Conservation (phyloP, 1,139 yeast genomes). For the Waltiozyma sp. region DNA sequence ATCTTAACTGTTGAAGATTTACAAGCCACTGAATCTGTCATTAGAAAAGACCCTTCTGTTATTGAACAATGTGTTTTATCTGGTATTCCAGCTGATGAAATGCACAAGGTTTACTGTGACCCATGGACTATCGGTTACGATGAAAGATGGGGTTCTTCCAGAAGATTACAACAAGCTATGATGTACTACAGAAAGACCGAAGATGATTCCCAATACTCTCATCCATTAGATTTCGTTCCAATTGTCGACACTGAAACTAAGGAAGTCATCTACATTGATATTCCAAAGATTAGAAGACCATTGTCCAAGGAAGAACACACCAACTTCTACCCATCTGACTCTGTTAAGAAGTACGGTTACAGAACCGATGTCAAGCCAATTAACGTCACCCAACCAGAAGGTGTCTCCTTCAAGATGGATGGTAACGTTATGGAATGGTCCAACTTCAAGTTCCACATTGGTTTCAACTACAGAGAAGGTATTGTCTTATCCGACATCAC, state of each 20-base stretch:
- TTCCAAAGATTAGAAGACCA: slow-evolving; percentile 66
- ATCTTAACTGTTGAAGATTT: slow-evolving; percentile 64
- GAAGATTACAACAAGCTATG: slow-evolving; percentile 71
- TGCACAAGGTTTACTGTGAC: slow-evolving; percentile 69
- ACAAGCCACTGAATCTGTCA: slow-evolving; percentile 48
- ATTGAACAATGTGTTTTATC: slow-evolving; percentile 62
- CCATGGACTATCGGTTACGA: slow-evolving; percentile 83
- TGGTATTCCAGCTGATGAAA: slow-evolving; percentile 54
- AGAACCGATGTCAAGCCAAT: slow-evolving; percentile 54
- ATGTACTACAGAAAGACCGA: slow-evolving; percentile 52
- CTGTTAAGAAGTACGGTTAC: slow-evolving; percentile 50
- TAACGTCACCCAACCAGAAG: slow-evolving; percentile 67
- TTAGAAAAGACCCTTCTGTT: slow-evolving; percentile 58
- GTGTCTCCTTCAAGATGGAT: slow-evolving; percentile 62
- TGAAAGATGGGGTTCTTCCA: slow-evolving; percentile 71
- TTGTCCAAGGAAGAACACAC: slow-evolving; percentile 26
- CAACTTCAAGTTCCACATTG: slow-evolving; percentile 65
- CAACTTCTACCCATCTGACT: slow-evolving; percentile 55
- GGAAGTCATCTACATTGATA: slow-evolving; percentile 62
- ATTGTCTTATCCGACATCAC: slow-evolving; percentile 65
- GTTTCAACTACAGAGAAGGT: slow-evolving; percentile 80
- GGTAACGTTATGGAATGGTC: slow-evolving; percentile 70
- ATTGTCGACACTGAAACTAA: slow-evolving; percentile 63
- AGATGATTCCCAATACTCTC: slow-evolving; percentile 78
- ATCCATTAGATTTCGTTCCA: slow-evolving; percentile 76